phyloP scores from a whole-genome alignment of 2,329 filamentous ascomycete species.

The Aureobasidium sp. region DNA sequence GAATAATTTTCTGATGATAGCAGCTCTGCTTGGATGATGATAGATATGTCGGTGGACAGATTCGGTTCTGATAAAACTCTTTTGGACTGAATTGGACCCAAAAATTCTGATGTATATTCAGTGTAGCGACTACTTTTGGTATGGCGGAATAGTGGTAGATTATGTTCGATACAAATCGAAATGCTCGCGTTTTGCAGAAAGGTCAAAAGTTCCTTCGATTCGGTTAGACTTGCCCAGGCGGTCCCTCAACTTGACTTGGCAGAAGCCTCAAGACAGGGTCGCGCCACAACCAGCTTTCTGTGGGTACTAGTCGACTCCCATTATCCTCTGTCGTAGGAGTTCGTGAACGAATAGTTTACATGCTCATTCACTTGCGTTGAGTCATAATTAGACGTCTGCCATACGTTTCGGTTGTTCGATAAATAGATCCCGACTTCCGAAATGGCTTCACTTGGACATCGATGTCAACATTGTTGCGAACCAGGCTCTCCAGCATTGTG shows the following conservation, averaged over 20 bases:
- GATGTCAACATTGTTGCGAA: background rate
- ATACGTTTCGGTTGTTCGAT: background rate
- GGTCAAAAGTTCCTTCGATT: background rate
- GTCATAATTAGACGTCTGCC: background rate
- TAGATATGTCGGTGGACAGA: too few species aligned
- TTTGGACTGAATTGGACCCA: too few species aligned
- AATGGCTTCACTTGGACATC: background rate
- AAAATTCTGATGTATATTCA: background rate
- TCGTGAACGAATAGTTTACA: background rate
- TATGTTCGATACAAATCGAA: background rate
- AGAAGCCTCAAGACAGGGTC: background rate
- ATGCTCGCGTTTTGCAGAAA: background rate
- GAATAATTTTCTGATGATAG: background rate
- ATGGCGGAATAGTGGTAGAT: background rate
- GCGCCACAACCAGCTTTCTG: background rate
- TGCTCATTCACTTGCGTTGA: fast-evolving
- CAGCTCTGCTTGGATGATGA: too few species aligned
- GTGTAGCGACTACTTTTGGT: background rate
- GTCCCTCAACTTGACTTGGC: background rate
- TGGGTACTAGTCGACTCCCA: background rate
- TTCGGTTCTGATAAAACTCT: too few species aligned
- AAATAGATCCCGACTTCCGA: background rate
- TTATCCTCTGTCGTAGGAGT: constrained; percentile 52
- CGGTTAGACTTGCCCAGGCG: background rate
- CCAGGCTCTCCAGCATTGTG: too few species aligned